These are phyloP conservation scores for Stephania yunnanensis DNA, from an alignment of 164 flowering plant genomes.

Conservation along the genomic window DNA sequence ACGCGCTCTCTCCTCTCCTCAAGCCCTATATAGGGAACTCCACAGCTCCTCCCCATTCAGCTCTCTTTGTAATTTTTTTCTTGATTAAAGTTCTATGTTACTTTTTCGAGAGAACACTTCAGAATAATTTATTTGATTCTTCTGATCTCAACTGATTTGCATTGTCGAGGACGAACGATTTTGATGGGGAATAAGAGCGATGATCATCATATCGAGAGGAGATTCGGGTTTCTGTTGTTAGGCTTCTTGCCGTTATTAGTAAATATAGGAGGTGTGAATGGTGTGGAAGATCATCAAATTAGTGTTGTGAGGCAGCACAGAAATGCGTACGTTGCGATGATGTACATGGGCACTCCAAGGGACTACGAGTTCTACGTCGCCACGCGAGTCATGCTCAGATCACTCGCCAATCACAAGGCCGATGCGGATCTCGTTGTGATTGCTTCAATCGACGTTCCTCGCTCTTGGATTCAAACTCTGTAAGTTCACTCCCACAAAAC, in stretches of 20 bases:
- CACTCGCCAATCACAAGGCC: conserved; percentile 44
- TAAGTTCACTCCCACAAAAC: conserved; percentile 29
- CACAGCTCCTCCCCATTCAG: not conserved
- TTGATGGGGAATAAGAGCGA: not conserved
- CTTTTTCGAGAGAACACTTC: too few relatives aligned
- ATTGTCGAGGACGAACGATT: not conserved
- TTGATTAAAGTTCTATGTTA: too few relatives aligned
- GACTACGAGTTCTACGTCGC: conserved; percentile 97
- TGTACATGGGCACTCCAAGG: conserved; percentile 98
- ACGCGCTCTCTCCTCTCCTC: not conserved
- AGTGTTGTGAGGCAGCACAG: not conserved
- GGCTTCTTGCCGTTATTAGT: not conserved
- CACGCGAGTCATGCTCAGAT: conserved; percentile 76
- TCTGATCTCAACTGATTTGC: not conserved
- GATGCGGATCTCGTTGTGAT: conserved; percentile 89
- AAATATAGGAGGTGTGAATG: not conserved
- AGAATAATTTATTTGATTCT: not conserved
- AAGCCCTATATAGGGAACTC: not conserved
- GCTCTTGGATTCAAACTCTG: conserved; percentile 72
- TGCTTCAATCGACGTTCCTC: conserved; percentile 86
- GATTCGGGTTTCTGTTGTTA: conserved; percentile 1
- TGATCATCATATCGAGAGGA: not conserved
- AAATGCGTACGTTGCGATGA: conserved; percentile 91
- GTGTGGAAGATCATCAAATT: not conserved
- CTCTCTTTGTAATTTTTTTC: not conserved